Percentiles rank a stretch among this genome's conserved stretches.
Conservation (phyloP, 768 basidiomycete genomes). For the Pisolithus albus region DNA sequence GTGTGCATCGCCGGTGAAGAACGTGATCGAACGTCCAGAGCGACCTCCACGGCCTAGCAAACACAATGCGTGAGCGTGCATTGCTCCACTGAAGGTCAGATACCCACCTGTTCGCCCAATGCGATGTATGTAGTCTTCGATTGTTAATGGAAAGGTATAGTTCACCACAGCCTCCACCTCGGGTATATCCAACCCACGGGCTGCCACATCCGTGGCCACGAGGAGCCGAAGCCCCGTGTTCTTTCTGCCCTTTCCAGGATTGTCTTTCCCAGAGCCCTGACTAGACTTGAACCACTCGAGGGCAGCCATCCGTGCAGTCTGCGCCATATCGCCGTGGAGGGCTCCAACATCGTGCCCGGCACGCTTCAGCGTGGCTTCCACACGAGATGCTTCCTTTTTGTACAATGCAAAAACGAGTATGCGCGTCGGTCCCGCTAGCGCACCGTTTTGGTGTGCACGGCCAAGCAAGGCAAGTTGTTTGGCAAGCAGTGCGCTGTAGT, state of each 20-base stretch:
- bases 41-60: conserved; percentile 77
- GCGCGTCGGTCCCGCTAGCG: conserved; percentile 47
- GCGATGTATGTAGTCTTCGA: conserved; percentile 89
- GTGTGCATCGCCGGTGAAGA: conserved; percentile 90
- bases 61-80: neutral
- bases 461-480: neutral
- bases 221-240: conserved; percentile 50
- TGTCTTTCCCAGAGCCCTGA: conserved; percentile 15
- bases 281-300: conserved; percentile 85
- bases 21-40: conserved; percentile 87
- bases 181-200: conserved; percentile 94
- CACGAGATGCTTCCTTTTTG: conserved; percentile 94
- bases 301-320: conserved; percentile 75
- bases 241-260: neutral
- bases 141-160: conserved; percentile 95
- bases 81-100: neutral
- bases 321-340: conserved; percentile 88
- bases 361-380: conserved; percentile 69
- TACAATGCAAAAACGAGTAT: conserved; percentile 93
- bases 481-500: neutral
- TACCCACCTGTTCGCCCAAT: conserved; percentile 76
- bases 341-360: conserved; percentile 76
- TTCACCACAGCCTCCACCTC: conserved; percentile 92
- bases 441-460: conserved; percentile 42
- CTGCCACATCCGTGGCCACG: conserved; percentile 97